phyloP scores from a whole-genome alignment of 176 grass and related monocot species.

The Eleusine indica region DNA sequence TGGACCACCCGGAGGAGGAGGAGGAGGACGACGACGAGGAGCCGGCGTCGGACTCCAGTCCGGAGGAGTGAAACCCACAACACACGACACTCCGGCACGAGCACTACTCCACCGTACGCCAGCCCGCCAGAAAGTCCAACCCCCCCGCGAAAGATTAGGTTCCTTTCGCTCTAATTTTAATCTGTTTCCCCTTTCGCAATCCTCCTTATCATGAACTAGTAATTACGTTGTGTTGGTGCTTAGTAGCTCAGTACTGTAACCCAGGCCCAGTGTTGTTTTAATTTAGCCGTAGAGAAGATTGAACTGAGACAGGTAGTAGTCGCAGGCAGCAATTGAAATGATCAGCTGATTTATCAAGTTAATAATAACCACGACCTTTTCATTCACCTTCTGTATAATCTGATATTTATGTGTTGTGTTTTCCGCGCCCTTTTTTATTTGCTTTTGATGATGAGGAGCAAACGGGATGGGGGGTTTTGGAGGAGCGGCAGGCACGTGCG shows the following conservation, averaged over 20 bases:
- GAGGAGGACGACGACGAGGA: conserved; percentile 63
- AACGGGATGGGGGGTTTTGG: not conserved
- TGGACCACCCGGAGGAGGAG: conserved; percentile 55
- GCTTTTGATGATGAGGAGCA: not conserved
- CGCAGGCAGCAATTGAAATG: not conserved
- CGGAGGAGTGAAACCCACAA: conserved; percentile 43
- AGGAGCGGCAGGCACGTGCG: conserved; percentile 38
- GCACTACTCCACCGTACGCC: not conserved
- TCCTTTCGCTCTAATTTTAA: conserved; percentile 38
- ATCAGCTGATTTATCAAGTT: conserved; percentile 29
- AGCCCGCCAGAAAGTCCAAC: conserved; percentile 40
- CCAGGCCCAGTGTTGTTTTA: conserved; percentile 2
- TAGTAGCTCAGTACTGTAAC: not conserved
- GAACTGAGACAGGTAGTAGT: not conserved
- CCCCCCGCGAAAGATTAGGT: conserved; percentile 23
- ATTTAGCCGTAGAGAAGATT: conserved; percentile 27
- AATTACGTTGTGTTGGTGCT: conserved; percentile 23
- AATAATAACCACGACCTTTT: not conserved
- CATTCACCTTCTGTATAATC: not conserved
- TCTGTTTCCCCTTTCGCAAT: not conserved
- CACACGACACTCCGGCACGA: too few relatives aligned
- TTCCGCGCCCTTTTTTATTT: not conserved
- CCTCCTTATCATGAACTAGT: conserved; percentile 37
- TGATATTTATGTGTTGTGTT: not conserved
- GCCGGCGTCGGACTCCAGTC: conserved; percentile 76